Evolutionary conservation across 2,329 filamentous ascomycete genomes (phyloP), one percentile per base, ranked within the genome.

Genomic region (Lizonia empirigonia): DNA sequence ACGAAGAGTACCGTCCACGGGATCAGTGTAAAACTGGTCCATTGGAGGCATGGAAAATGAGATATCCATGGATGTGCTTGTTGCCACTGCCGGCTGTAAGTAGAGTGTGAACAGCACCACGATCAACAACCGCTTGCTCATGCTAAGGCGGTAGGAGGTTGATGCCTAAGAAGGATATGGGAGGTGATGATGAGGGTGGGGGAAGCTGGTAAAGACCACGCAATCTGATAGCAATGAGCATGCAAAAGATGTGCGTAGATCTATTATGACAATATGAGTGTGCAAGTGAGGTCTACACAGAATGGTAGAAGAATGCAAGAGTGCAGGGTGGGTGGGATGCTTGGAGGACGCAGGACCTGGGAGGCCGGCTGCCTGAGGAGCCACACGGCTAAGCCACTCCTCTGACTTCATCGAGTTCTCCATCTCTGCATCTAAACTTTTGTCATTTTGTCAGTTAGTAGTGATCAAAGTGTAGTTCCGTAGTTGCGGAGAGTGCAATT

Each of bases 91-190:
- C 51, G 64, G 59, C 34, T 63, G 56, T 38, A 67, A 51, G 12
- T 69, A 50, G 19, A 71, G 50, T 39, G 63, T 48, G 34, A 71
- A 39, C 9, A 71, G 44, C 44, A 71, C 53, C 44, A 58, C 55
- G 48, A 67, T 19, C 8, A 67, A 36, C 22, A 72, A 55, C 48
- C 65, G 59, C 47, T 51, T 63, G 59, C 55, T 56, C 70, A 73
- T 71, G 55, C 61, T 69, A 54, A 46, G 42, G 45, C 33, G 40
- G 30, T 20, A 44, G 24, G 30, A 46, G 46, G 22, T 62, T 19
- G 63, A 15, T 67, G 65, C 64, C 68, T 68, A 45, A 53, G 63
- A 50, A 56, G 16, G 44, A 19, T 38, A 16, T 7, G 8, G 40
- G 38, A 37, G 40, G 38, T 36, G 58, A 45, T 51, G 54, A 57